Conservation (phyloP, 768 basidiomycete species). For the Infundibulicybe gibba region DNA sequence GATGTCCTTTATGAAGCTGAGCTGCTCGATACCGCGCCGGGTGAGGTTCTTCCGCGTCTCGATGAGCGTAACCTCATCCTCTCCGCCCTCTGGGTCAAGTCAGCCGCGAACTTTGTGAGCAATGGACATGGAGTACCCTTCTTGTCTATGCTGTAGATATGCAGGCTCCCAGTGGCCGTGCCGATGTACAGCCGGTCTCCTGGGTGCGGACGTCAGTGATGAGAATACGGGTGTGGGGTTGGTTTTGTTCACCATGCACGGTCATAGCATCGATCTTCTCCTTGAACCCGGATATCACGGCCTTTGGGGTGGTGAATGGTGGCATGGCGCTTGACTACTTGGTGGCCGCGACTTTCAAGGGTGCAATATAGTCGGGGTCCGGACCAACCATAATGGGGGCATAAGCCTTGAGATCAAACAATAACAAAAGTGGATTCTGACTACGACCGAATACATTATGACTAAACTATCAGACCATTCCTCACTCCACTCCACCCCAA, state of each 20-base stretch:
- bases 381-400: too few species aligned
- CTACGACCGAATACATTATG: too few species aligned
- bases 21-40: slow-evolving; percentile 77
- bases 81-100: slow-evolving; percentile 20
- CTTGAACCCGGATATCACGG: slow-evolving; percentile 34
- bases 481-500: slow-evolving; percentile 19
- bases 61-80: slow-evolving; percentile 35
- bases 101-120: slow-evolving; percentile 4
- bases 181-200: slow-evolving; percentile 63
- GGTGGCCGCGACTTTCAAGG: too few species aligned
- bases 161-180: slow-evolving; percentile 51
- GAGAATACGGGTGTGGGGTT: not conserved
- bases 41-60: slow-evolving; percentile 67
- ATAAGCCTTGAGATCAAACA: too few species aligned
- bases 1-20: slow-evolving; percentile 83
- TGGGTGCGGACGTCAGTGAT: slow-evolving; percentile 16
- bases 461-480: too few species aligned
- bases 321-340: slow-evolving; percentile 13
- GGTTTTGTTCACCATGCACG: slow-evolving; percentile 32
- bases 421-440: too few species aligned
- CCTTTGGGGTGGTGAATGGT: slow-evolving; percentile 26
- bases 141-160: slow-evolving; percentile 43
- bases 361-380: too few species aligned
- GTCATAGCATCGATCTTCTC: slow-evolving; percentile 40
- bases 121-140: too few species aligned